Base-by-base conservation (phyloP, 768 basidiomycete species). In the Chalciporus chontae region DNA sequence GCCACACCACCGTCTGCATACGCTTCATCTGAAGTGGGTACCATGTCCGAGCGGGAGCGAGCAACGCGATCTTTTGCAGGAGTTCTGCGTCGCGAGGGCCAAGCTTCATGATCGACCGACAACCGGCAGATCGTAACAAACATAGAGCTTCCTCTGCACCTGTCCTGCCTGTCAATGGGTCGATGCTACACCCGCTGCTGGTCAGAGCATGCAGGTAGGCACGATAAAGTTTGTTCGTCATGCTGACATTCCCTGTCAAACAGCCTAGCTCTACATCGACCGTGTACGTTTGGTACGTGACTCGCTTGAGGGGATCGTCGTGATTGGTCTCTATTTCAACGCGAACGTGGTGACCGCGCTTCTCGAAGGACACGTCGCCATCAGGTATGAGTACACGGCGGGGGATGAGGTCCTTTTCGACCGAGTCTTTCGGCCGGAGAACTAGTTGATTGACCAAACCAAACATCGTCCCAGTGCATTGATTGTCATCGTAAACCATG, bases 201-300 rank as follows among this genome's bases (percentile, higher is more conserved):
- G 69, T 75, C 17, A 74, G 48, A n/a, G 72, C 71, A 46, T 78
- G 77, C 11, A 78, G 64, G 42, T 74, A 73, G 4, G 67, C 61
- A 48, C 60, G 66, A 54, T 64, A 74, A 14, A 75, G 60, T 31
- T 54, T 50, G 43, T 60, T 59, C 5, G 43, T 53, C 31, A 71
- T 45, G 21, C 51, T 61, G 3, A 41, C 47, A 43, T 60, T 57
- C 7, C 62, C 58, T 8, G 23, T 42, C 8, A 70, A 51, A 21
- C 59, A 52, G n/a, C 67, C 56, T 5, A 68, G 56, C 23, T 58
- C 47, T 2, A 24, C 47, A 32, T 71, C 62, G 26, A 71, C 39
- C 6, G 32, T 40, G 34, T 67, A 71, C 21, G 56, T 60, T 21
- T 61, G 50, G 45, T 59, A 66, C 34, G 18, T 32, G 9, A 37